Percentiles rank a stretch among this genome's conserved stretches.
Conservation (phyloP, 2,329 filamentous ascomycete genomes). For the Coleophoma eucalyptorum region DNA sequence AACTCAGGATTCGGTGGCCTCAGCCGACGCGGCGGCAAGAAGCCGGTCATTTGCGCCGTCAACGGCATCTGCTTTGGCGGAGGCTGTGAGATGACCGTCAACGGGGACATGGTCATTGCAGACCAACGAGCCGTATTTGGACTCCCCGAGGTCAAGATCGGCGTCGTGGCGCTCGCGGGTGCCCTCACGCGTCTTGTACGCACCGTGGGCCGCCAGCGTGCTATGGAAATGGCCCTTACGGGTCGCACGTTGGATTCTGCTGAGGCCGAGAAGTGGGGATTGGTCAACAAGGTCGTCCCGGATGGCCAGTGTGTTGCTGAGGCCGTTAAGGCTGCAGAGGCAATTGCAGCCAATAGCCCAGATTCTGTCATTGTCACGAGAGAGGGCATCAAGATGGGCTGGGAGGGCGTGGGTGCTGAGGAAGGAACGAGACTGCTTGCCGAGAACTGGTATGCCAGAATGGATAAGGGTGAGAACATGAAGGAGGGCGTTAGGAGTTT, state of each 20-base stretch:
- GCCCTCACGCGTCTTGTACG: slow-evolving; percentile 63
- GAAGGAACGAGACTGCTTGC: slow-evolving; percentile 51
- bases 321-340: slow-evolving; percentile 57
- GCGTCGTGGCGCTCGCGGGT: slow-evolving; percentile 68
- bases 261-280: slow-evolving; percentile 60
- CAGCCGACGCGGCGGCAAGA: slow-evolving; percentile 63
- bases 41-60: slow-evolving; percentile 73
- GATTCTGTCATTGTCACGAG: slow-evolving; percentile 73
- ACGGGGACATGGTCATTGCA: slow-evolving; percentile 70
- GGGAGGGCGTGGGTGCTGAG: slow-evolving; percentile 65
- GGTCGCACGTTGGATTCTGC: slow-evolving; percentile 55
- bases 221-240: slow-evolving; percentile 67
- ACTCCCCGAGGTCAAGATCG: slow-evolving; percentile 68
- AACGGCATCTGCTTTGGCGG: slow-evolving; percentile 74
- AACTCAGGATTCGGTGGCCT: slow-evolving; percentile 61
- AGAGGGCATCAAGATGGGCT: slow-evolving; percentile 67
- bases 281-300: slow-evolving; percentile 64
- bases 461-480: slow-evolving; percentile 69
- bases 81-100: slow-evolving; percentile 72
- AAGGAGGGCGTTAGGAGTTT: slow-evolving; percentile 72
- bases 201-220: slow-evolving; percentile 64
- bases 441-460: slow-evolving; percentile 52
- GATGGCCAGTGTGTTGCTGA: slow-evolving; percentile 45
- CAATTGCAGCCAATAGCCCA: slow-evolving; percentile 65
- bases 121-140: slow-evolving; percentile 55